These are phyloP conservation scores for Trypanosoma brucei DNA, from an alignment of 208 protist genomes.

Conservation along the genomic window DNA sequence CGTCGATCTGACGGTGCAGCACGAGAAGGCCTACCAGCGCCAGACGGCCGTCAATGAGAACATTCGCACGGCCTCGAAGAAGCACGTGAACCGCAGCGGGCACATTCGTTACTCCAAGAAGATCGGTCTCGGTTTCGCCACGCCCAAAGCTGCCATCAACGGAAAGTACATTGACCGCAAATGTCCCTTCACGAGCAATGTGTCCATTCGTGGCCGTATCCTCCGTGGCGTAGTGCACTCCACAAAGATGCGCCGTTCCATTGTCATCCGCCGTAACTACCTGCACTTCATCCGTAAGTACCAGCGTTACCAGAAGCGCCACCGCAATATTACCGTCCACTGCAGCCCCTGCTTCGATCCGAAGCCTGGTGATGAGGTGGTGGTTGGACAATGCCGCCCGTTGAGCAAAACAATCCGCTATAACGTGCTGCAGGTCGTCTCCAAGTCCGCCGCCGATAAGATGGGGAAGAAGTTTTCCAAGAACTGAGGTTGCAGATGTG, in stretches of 20 bases:
- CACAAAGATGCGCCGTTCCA: conserved; percentile 98
- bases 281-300: conserved; percentile 99
- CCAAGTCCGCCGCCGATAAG: conserved; percentile 83
- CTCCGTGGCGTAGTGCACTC: conserved; percentile 97
- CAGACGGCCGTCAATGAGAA: conserved; percentile 90
- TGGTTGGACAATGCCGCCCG: conserved; percentile 99
- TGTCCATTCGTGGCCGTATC: conserved; percentile 99
- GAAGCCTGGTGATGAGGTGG: conserved; percentile 97
- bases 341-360: conserved; percentile 97
- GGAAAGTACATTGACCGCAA: conserved; percentile 99
- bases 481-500: conserved; percentile 38
- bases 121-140: conserved; percentile 99
- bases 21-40: conserved; percentile 90
- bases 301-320: conserved; percentile 99
- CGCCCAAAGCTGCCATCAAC: conserved; percentile 96
- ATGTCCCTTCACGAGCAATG: conserved; percentile 99
- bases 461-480: conserved; percentile 85
- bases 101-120: conserved; percentile 94
- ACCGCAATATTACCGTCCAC: conserved; percentile 99
- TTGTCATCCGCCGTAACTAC: conserved; percentile 99
- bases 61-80: conserved; percentile 50
- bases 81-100: conserved; percentile 63
- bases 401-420: conserved; percentile 99
- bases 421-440: conserved; percentile 97
- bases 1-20: conserved; percentile 87